Conservation (phyloP, 805 yeast genomes). For the Metschnikowia lochheadii region DNA sequence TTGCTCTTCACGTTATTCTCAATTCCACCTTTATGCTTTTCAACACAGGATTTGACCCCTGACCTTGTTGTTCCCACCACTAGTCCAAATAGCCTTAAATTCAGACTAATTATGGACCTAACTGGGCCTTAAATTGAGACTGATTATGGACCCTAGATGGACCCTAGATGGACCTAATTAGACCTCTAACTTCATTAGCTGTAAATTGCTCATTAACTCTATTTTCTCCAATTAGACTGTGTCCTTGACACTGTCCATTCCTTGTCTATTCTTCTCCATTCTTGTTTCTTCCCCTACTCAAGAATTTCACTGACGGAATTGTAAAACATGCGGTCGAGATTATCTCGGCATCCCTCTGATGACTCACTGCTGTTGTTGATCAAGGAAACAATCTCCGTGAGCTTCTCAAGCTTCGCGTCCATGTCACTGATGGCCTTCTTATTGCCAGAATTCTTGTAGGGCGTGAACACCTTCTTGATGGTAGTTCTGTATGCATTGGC, state of each 20-base stretch:
- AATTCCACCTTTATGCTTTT: too few species aligned
- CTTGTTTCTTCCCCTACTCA: background rate
- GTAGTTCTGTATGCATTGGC: conserved; percentile 29
- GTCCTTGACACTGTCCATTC: background rate
- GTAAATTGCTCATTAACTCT: too few species aligned
- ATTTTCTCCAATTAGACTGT: background rate
- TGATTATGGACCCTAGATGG: too few species aligned
- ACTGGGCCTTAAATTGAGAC: too few species aligned
- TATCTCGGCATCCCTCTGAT: conserved; percentile 11
- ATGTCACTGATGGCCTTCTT: conserved; percentile 23
- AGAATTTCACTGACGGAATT: conserved; percentile 11
- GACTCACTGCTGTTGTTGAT: conserved; percentile 15
- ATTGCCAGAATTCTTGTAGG: conserved; percentile 31
- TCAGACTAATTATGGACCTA: too few species aligned
- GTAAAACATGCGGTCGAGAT: conserved; percentile 16
- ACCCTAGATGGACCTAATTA: too few species aligned
- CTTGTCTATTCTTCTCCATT: too few species aligned
- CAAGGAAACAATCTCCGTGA: conserved; percentile 20
- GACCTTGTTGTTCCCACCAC: too few species aligned
- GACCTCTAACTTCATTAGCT: too few species aligned
- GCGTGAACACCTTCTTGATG: conserved; percentile 35
- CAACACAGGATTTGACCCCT: too few species aligned
- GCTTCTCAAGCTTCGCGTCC: conserved; percentile 27
- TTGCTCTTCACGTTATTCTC: too few species aligned
- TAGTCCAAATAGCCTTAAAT: too few species aligned